Base-by-base conservation (phyloP, 108 stramenopile genomes). In the Mediolabrus comicus region DNA sequence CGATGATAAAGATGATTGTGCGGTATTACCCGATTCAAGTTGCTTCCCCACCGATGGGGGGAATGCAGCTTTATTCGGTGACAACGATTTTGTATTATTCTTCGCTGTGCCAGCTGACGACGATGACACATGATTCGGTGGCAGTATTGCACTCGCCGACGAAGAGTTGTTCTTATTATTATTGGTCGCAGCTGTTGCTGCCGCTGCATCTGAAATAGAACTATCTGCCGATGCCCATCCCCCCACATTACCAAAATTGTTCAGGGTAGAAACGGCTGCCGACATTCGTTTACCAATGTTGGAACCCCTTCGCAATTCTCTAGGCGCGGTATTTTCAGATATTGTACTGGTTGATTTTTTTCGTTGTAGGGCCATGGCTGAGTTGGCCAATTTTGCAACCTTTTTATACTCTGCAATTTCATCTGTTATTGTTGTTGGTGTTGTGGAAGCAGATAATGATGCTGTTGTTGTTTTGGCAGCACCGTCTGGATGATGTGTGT, bases 231-330 rank as follows among this genome's bases (percentile, higher is more conserved):
- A 65, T 16, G 64, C 53, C 64, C 57, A 46, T 38, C 41, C 68
- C 51, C 62, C 64, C 13, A 22, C 49, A 38, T 65, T 71, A 4
- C 28, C 52, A n/a, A 88, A 56, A 38, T 65, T 71, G 17, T 53
- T 64, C 29, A 88, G 53, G 0, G 87, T 79, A 4, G 86, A 85
- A 13, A 91, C 65, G 3, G 90, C 86, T 0, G 87, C 84, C 55
- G 86, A 82, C 90, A 91, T 91, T 25, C 78, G 74, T 51, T 91
- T 91, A 33, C 87, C 87, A 8, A 88, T 81, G 34, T 67, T 75
- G 2, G 77, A 67, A 53, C 90, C 90, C 41, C 83, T 54, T 27
- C 90, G 75, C 38, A 91, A 33, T 10, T 65, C 71, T 26, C 71
- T 51, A 6, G 14, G 26, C 63, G 71, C 38, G 28, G 53, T 13